Base-by-base conservation (phyloP, 768 basidiomycete species). In the Lanmaoa rubissima region DNA sequence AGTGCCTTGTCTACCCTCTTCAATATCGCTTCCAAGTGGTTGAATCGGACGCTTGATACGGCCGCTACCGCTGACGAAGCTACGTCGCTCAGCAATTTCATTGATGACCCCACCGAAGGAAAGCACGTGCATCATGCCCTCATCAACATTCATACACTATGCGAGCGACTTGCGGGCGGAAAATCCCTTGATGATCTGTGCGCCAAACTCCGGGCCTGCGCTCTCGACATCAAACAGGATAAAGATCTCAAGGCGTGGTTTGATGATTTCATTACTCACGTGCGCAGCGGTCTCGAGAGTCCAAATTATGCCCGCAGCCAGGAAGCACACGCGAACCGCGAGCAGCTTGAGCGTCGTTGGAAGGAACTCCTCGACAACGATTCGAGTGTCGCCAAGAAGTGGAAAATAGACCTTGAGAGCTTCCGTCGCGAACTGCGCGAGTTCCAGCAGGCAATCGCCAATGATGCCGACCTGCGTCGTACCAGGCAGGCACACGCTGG, bases 51-150 rank as follows among this genome's bases (percentile, higher is more conserved):
- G 0, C 73, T 85, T 35, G 81, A 85, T 47, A 74, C 77, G 1
- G 80, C 80, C 0, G 71, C 79, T 2, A 76, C 74, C 48, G 69
- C 78, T 41, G 76, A 79, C 53, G 66, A 75, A 41, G 61, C 69
- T 1, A 72, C 77, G 26, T 79, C 81, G 0, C 74, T 90, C 36
- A 76, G 79, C 14, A 76, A 76, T 2, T 80, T 89, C 64, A 75
- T 89, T 53, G 67, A 80, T 10, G 87, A 90, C 49, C 79, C 84
- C 17, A 83, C 86, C 1, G 76, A 80, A 4, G 86, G 84, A 49
- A 79, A 87, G 64, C 84, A 87, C 59, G 67, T 88, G 28, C 73
- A 79, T 45, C 75, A 78, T 39, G 84, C 83, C 4, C 69, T 90
- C 28, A 59, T 69, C 13, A 68, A 68, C 35, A 57, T 80, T 1